Base-by-base conservation (phyloP, 768 basidiomycete species). In the Pisolithus microcarpus region DNA sequence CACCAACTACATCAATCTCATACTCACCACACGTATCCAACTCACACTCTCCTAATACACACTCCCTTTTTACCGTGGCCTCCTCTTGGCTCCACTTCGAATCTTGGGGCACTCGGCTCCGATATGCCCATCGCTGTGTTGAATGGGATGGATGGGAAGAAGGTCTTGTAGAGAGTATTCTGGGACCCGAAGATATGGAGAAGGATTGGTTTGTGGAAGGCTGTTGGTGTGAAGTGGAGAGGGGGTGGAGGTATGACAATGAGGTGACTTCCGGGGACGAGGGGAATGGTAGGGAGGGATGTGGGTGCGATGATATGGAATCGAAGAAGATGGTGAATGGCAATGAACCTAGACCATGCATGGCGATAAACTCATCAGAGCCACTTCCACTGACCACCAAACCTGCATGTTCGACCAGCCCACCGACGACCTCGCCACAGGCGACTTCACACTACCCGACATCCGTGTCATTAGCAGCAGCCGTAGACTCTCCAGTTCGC, bases 121-220 rank as follows among this genome's bases (percentile, higher is more conserved):
- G 90, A 43, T 75, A 84, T 68, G 87, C 85, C 4, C 89, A 92
- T 64, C 81, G 87, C 24, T 87, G 83, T 56, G 79, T 76, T 34
- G 89, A 92, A 62, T 91, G 89, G 89, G 89, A 91, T 57, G 90
- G 89, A 2, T 92, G 90, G 89, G 89, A 92, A 61, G 89, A 91
- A 62, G 88, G 87, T 0, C 72, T 92, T 16, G 78, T 86, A 1
- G 80, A 82, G 5, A 82, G 80, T 51, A 87, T 90, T 30, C 72
- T 91, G 18, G 87, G 87, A 1, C 77, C 81, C 0, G 83, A 80
- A 57, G 86, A 87, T 18, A 65, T 75, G 45, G 84, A 89, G 58
- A 79, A 79, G 5, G 84, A 85, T 46, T 89, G 85, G 87, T 80
- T 84, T 64, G 73, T 71, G 58, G 72, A 72, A 44, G 58, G 3